Evolutionary conservation across 106 monocot species (phyloP).

Genomic region (Amphibolis antarctica): DNA sequence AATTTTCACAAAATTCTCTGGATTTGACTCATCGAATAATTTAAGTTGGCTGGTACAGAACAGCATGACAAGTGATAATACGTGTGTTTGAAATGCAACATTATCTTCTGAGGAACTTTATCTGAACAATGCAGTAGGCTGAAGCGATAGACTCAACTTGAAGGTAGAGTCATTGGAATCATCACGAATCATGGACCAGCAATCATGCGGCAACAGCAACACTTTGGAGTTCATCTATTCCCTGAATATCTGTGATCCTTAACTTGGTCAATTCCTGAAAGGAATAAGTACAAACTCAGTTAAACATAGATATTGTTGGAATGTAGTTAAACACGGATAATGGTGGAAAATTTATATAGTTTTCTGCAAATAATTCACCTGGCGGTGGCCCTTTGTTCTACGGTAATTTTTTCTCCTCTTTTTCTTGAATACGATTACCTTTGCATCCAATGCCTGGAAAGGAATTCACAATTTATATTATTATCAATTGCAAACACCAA

Average conservation of each 20-base stretch:
- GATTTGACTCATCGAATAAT: too few species aligned
- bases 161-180: background rate
- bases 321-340: background rate
- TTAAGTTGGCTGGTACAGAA: too few species aligned
- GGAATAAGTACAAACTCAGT: conserved; percentile 3
- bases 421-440: conserved; percentile 98
- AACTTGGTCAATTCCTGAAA: conserved; percentile 81
- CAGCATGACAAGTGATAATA: too few species aligned
- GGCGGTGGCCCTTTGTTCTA: conserved; percentile 94
- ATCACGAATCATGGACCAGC: too few species aligned
- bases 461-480: background rate
- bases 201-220: conserved; percentile 37
- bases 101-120: too few species aligned
- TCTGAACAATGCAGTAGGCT: too few species aligned
- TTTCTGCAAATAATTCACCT: conserved; percentile 35
- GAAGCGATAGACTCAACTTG: background rate
- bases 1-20: too few species aligned
- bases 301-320: too few species aligned
- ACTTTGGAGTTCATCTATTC: conserved; percentile 50
- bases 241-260: conserved; percentile 82
- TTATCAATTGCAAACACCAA: too few species aligned
- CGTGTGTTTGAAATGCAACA: too few species aligned
- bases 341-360: background rate
- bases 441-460: conserved; percentile 81
- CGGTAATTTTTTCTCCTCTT: conserved; percentile 96